Evolutionary conservation across 495 filamentous ascomycete species (phyloP).

Genomic region (Talaromyces adpressus): DNA sequence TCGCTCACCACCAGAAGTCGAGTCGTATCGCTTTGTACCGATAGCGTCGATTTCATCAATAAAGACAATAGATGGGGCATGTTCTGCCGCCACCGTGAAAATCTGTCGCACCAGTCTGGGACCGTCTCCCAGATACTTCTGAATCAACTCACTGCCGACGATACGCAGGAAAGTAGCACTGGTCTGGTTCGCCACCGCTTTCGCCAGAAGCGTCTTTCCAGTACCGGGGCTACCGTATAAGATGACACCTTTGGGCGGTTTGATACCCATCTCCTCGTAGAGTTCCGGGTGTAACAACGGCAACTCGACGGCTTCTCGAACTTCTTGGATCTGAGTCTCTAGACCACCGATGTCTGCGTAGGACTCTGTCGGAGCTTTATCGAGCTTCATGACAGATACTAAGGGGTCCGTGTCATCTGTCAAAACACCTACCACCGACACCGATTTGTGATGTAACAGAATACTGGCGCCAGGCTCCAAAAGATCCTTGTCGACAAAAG

Average conservation of each 20-base stretch:
- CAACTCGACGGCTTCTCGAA: conserved; percentile 92
- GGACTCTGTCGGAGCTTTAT: conserved; percentile 96
- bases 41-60: conserved; percentile 99
- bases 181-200: conserved; percentile 97
- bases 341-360: conserved; percentile 98
- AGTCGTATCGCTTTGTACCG: conserved; percentile 97
- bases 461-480: conserved; percentile 95
- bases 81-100: conserved; percentile 95
- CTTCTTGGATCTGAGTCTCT: conserved; percentile 94
- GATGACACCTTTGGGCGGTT: conserved; percentile 98
- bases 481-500: conserved; percentile 98
- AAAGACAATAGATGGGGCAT: conserved; percentile 95
- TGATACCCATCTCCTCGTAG: conserved; percentile 99
- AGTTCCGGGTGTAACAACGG: conserved; percentile 94
- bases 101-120: conserved; percentile 92
- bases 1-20: conserved; percentile 91
- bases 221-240: conserved; percentile 97
- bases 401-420: conserved; percentile 95
- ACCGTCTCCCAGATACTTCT: conserved; percentile 98
- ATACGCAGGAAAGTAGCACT: conserved; percentile 98
- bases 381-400: conserved; percentile 98
- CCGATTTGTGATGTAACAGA: conserved; percentile 92
- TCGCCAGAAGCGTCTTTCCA: conserved; percentile 94
- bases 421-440: conserved; percentile 94
- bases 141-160: conserved; percentile 94